Base-by-base conservation (phyloP, 1,284 basidiomycete genomes). In the Ustilago crameri region DNA sequence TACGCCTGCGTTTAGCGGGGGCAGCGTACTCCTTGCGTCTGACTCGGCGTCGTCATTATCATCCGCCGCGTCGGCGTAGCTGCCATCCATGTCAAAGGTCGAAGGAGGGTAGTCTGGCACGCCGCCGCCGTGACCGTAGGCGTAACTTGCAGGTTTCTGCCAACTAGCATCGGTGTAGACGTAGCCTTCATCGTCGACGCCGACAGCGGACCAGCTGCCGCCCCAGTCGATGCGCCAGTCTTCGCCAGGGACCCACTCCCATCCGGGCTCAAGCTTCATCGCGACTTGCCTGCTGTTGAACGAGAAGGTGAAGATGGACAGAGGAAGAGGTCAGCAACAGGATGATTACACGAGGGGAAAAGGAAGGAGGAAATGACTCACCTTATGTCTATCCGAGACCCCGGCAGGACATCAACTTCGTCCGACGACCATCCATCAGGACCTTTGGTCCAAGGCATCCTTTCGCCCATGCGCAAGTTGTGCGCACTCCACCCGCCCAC, bases 141-240 rank as follows among this genome's bases (percentile, higher is more conserved):
- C 48, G 41, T 77, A 81, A 23, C 78, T 76, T 1, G 79, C 67
- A 3, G 81, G 79, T 18, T 71, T 75, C 52, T 79, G 78, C 81
- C 81, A 83, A 18, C 74, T 75, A 3, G 58, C 18, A 52, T 83
- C 78, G 12, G 81, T 82, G 58, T 82, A 83, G 15, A 81, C 74
- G 57, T 74, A 83, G 10, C 81, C 81, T 18, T 79, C 59, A 23
- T 73, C 67, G 38, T 83, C 81, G 20, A 74, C 81, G 24, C 79
- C 80, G 8, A 81, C 76, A 5, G 68, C 50, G 17, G 79, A 79
- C 81, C 81, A 83, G 27, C 54, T 53, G 1, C 80, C 81, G 10
- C 76, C 69, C 78, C 78, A 82, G 51, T 83, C 81, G 55, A 83
- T 82, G n/a, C 81, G 62, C 81, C 81, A 83, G 7, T 78, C 75